Evolutionary conservation across 73 alveolate species (phyloP), one percentile per base, ranked within the genome.

Genomic region (Effrenium voratum): DNA sequence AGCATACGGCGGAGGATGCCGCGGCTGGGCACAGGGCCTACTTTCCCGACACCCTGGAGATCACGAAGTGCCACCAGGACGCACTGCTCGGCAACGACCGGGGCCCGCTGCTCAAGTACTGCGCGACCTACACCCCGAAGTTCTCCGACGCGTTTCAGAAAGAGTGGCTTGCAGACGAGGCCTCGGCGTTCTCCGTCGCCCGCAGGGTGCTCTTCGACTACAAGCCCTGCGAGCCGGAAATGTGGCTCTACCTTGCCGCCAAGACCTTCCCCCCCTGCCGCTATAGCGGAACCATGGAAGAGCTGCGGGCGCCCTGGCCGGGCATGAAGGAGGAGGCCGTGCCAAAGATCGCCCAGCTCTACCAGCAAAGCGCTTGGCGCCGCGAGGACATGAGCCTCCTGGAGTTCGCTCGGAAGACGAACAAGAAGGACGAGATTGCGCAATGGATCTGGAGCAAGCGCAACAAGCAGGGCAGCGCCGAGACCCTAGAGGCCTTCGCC

Each of bases 191-290:
- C 84, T 34, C 76, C 40, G 76, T 63, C 76, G 76, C 76, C 10
- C 76, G 76, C 76, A 73, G 36, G 50, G 46, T 41, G 34, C 55
- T 73, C n/a, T 73, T 73, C 84, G 84, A 73, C 50, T 73, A 73
- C 49, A 46, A 73, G 30, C 84, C 84, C 34, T 73, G 84, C 84
- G 84, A 73, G 84, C 84, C 84, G 55, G 84, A 73, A 49, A 73
- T 73, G 84, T 73, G 84, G 84, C 84, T 73, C 55, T 73, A 73
- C 50, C 32, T 73, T 38, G 84, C 34, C 13, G 84, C 50, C 16
- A 32, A n/a, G 36, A 6, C 36, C 32, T 46, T 49, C n/a, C 84
- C 84, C 6, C 84, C 84, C 6, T 73, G 84, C 36, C 84, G 36
- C n/a, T 73, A 73, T 49, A 73, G 84, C 34, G 84, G 84, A 46